phyloP scores from a whole-genome alignment of 108 stramenopile species.

The Pseudonitzschia pungens region DNA sequence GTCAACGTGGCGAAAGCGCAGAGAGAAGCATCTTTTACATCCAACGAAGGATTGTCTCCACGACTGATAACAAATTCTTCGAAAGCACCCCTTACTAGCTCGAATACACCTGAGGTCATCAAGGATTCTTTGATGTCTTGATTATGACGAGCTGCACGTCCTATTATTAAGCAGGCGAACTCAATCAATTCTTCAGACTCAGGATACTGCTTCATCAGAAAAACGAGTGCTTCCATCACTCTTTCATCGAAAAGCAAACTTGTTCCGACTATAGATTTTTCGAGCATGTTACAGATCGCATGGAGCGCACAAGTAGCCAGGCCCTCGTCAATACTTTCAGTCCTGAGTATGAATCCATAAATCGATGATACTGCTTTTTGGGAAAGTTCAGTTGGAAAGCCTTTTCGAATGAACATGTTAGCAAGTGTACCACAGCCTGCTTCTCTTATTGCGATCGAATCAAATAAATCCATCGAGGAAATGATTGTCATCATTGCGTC shows the following conservation, averaged over 20 bases:
- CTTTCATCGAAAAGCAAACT: not conserved
- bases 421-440: conserved; percentile 21
- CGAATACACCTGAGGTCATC: conserved; percentile 5
- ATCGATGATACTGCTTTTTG: not conserved
- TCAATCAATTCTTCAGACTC: conserved; percentile 20
- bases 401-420: conserved; percentile 17
- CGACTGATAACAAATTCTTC: conserved; percentile 9
- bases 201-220: conserved; percentile 17
- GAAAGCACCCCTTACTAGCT: conserved; percentile 20
- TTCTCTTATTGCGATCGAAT: conserved; percentile 15
- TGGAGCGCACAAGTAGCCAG: conserved; percentile 24
- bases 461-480: conserved; percentile 10
- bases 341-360: conserved; percentile 5
- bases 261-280: conserved; percentile 6
- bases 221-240: not conserved
- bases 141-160: conserved; percentile 11
- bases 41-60: conserved; percentile 7
- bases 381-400: conserved; percentile 15
- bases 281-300: conserved; percentile 33
- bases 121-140: conserved; percentile 17
- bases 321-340: conserved; percentile 12
- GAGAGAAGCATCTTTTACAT: conserved; percentile 26
- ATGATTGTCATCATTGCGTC: conserved; percentile 18
- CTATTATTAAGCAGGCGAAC: conserved; percentile 23
- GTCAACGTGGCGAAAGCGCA: conserved; percentile 27